Evolutionary conservation across 345 rosid genomes (phyloP), one percentile per base, ranked within the genome.

Genomic region (Corymbia maculata): DNA sequence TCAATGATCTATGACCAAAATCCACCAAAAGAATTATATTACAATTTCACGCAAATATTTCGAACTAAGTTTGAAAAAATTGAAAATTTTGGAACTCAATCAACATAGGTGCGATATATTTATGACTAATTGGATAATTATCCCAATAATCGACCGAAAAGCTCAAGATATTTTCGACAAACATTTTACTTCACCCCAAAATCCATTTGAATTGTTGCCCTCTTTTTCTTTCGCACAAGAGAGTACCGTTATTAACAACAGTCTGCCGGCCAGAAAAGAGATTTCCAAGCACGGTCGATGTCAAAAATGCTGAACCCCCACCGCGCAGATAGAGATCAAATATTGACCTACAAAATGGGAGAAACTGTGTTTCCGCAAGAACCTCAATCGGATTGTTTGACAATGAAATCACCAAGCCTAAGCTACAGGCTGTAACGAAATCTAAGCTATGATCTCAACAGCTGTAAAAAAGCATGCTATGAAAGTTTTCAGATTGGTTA

Each of bases 51-150:
- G 42, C 42, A 36, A 36, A 36, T 36, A 36, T 36, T 36, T 36
- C 42, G 4, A 36, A 36, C 42, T 36, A 36, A 36, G 42, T 4
- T 36, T 4, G 42, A 36, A 36, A 36, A 36, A 36, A 36, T 36
- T 36, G 42, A n/a, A n/a, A 57, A 8, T 4, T 1, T 57, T 57
- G 22, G 9, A 0, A 22, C 64, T 57, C 13, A 0, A 9, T 57
- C 9, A 0, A 57, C 13, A 57, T 57, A 2, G 0, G 0, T 22
- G 0, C 0, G 1, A 57, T 57, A 57, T 57, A 9, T 57, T 57
- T 4, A 57, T 57, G n/a, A 57, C 3, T 57, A 0, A 57, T 24
- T 24, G 3, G 1, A 24, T 57, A 1, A 57, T 57, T 57, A 21
- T 57, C 64, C 28, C 0, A 0, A 57, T 57, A 24, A 57, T 57